Conservation (phyloP, 208 protist genomes). For the Leishmania major region DNA sequence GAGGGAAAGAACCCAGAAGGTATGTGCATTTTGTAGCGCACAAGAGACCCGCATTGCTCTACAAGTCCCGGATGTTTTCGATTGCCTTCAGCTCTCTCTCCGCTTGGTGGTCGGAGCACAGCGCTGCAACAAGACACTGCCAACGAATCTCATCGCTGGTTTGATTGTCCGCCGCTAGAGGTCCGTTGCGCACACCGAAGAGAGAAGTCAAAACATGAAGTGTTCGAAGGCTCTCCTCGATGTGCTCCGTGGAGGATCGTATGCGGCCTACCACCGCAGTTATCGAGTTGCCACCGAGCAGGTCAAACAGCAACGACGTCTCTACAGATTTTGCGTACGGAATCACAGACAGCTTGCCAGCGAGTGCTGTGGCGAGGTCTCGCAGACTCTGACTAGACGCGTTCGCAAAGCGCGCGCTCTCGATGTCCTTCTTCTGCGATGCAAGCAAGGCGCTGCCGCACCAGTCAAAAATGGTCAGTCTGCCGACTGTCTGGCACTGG, state of each 20-base stretch:
- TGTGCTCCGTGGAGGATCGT: constrained; percentile 17
- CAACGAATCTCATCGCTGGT: constrained; percentile 46
- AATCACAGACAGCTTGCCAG: constrained; percentile 15
- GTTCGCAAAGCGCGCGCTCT: constrained; percentile 53
- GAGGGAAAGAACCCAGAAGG: background rate
- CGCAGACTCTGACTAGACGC: constrained; percentile 30
- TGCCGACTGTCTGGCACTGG: constrained; percentile 37
- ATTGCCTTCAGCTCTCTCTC: constrained; percentile 27
- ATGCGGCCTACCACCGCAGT: constrained; percentile 43
- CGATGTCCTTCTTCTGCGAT: constrained; percentile 43
- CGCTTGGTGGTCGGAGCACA: constrained; percentile 42
- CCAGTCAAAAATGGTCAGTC: constrained; percentile 55
- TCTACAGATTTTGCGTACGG: constrained; percentile 40
- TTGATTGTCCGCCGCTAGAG: constrained; percentile 40
- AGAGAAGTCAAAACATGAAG: constrained; percentile 33
- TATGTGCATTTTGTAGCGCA: background rate
- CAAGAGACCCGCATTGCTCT: background rate
- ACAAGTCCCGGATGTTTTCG: constrained; percentile 27
- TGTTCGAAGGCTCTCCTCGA: constrained; percentile 28
- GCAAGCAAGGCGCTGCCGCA: constrained; percentile 35
- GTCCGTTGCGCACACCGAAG: constrained; percentile 38
- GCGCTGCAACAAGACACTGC: constrained; percentile 35
- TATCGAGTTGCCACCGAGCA: constrained; percentile 58
- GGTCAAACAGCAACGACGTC: constrained; percentile 44
- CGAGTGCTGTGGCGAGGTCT: constrained; percentile 26